Evolutionary conservation across 2,329 filamentous ascomycete species (phyloP).

Genomic region (Cercospora citrullina): DNA sequence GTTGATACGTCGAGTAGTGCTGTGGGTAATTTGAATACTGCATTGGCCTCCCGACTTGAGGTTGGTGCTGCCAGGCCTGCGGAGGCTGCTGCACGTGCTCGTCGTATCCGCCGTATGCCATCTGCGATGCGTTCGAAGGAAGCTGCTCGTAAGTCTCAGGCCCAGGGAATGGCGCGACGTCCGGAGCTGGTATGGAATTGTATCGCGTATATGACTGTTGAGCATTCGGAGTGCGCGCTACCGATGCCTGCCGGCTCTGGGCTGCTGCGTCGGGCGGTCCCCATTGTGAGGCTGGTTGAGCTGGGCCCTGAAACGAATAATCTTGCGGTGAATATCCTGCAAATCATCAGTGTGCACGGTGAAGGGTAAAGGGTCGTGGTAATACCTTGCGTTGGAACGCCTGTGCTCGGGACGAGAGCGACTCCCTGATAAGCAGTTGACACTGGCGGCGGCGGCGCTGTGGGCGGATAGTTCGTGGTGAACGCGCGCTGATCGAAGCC

Average conservation of each 20-base stretch:
- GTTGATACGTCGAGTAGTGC: constrained; percentile 8
- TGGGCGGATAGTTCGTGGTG: not conserved
- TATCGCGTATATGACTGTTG: constrained; percentile 12
- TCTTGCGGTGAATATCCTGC: constrained; percentile 15
- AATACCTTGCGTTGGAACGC: constrained; percentile 17
- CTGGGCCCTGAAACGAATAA: constrained; percentile 2
- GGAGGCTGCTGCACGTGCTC: constrained; percentile 13
- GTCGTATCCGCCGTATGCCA: constrained; percentile 3
- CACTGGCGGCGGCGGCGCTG: constrained; percentile 18
- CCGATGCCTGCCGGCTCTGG: constrained; percentile 9
- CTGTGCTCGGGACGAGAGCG: constrained; percentile 20
- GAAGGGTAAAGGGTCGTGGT: not conserved
- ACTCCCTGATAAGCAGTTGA: constrained; percentile 23
- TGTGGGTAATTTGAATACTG: constrained; percentile 12
- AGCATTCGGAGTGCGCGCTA: constrained; percentile 1
- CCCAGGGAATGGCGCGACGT: constrained; percentile 18
- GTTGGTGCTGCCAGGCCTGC: constrained; percentile 9
- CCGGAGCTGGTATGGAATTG: constrained; percentile 11
- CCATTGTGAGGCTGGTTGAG: constrained; percentile 12
- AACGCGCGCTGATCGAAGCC: constrained; percentile 19
- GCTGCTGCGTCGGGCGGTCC: not conserved
- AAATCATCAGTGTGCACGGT: constrained; percentile 1
- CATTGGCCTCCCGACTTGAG: constrained; percentile 6
- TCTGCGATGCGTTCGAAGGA: constrained; percentile 15
- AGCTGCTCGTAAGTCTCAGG: constrained; percentile 7